Percentiles rank a stretch among this genome's conserved stretches.
Evolutionary conservation across 129 eudicot species (phyloP).

Genomic region (Calendula officinalis): DNA sequence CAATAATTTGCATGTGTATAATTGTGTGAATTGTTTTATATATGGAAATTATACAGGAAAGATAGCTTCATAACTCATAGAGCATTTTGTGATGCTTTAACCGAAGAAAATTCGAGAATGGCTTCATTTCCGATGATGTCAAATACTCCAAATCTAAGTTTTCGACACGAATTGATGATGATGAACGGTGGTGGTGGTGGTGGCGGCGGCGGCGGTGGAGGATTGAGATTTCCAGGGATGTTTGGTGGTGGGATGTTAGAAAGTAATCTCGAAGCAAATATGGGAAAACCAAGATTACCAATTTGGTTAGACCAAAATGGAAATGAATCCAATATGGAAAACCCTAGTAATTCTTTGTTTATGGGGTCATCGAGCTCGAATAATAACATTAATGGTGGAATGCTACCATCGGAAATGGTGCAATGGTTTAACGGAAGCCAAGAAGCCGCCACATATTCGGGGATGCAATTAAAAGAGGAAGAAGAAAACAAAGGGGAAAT

Average conservation of each 20-base stretch:
- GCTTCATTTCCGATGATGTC: conserved; percentile 41
- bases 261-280: conserved; percentile 36
- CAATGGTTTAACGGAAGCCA: conserved; percentile 48
- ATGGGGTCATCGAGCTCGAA: conserved; percentile 40
- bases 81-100: conserved; percentile 85
- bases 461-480: conserved; percentile 48
- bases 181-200: conserved; percentile 36
- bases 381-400: conserved; percentile 29
- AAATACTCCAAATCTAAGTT: conserved; percentile 41
- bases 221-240: conserved; percentile 44
- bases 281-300: conserved; percentile 54
- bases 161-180: conserved; percentile 44
- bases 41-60: conserved; percentile 48
- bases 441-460: conserved; percentile 24
- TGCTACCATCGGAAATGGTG: conserved; percentile 36
- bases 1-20: conserved; percentile 15
- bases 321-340: conserved; percentile 24
- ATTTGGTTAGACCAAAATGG: conserved; percentile 53
- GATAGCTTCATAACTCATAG: conserved; percentile 89
- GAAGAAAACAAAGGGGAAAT: conserved; percentile 41
- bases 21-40: background rate
- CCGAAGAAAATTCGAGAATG: conserved; percentile 61
- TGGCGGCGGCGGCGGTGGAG: conserved; percentile 31
- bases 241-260: conserved; percentile 42
- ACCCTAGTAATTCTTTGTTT: conserved; percentile 28